Percentiles rank a stretch among this genome's conserved stretches.
These are phyloP conservation scores for Dactylellina cionopaga DNA, from an alignment of 2,329 filamentous ascomycete genomes.

Conservation along the genomic window DNA sequence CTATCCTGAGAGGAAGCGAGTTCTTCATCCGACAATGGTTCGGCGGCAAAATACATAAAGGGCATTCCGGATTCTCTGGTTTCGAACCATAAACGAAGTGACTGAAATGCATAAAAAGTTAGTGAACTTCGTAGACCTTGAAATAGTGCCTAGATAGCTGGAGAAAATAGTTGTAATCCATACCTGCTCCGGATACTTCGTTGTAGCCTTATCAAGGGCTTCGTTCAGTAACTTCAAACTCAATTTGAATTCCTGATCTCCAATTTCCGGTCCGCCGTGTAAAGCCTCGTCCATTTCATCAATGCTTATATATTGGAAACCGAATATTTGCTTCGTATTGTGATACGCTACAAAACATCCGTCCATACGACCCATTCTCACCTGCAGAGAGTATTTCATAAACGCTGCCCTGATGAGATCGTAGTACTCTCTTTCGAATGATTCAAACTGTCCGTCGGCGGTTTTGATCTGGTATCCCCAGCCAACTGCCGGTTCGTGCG, in stretches of 20 bases:
- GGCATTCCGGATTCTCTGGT: slow-evolving; percentile 71
- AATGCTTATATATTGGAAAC: slow-evolving; percentile 92
- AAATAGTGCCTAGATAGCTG: background rate
- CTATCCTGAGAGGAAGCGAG: slow-evolving; percentile 78
- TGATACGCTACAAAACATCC: slow-evolving; percentile 97
- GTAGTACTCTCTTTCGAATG: slow-evolving; percentile 93
- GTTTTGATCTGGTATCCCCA: slow-evolving; percentile 85
- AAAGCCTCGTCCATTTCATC: slow-evolving; percentile 87
- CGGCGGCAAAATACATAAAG: slow-evolving; percentile 88
- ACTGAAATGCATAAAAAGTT: slow-evolving; percentile 60
- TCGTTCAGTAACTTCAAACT: slow-evolving; percentile 83
- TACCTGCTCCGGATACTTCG: slow-evolving; percentile 75
- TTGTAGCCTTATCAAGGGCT: slow-evolving; percentile 77
- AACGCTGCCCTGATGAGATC: slow-evolving; percentile 96
- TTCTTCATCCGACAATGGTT: slow-evolving; percentile 78
- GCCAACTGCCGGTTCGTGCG: slow-evolving; percentile 75
- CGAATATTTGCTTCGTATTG: slow-evolving; percentile 93
- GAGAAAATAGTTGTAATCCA: slow-evolving; percentile 29
- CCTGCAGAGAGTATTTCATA: slow-evolving; percentile 95
- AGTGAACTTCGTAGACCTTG: background rate
- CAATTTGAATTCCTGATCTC: slow-evolving; percentile 84
- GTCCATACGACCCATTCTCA: slow-evolving; percentile 97
- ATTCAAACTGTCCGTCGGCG: slow-evolving; percentile 82
- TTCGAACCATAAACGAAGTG: slow-evolving; percentile 83
- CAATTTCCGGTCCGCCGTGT: slow-evolving; percentile 75